Evolutionary conservation across 306 rosid species (phyloP), one percentile per base, ranked within the genome.

Genomic region (Begonia peltatifolia): DNA sequence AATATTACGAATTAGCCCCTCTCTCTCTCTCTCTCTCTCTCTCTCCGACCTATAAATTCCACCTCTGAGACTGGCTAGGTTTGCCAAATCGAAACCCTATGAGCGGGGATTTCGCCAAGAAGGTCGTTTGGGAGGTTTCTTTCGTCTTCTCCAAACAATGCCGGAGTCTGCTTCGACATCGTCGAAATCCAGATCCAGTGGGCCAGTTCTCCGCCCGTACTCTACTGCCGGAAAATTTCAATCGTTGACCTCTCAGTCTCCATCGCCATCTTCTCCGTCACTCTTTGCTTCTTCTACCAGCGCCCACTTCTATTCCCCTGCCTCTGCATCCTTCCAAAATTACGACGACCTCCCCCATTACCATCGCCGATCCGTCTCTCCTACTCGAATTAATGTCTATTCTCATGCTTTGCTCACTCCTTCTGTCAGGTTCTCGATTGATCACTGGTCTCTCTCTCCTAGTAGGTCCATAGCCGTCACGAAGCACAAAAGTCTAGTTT

Each of bases 31-130:
- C 6, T 1, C 42, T 11, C 20, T 0, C 7, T 0, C 9, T 2
- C 6, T 1, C 42, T 11, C 20, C 0, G 12, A 57, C 12, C 95
- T 86, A 83, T 87, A 73, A 69, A 87, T 69, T 0, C 60, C 15
- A 71, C 87, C 72, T 60, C 78, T 46, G 83, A 87, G 81, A 83
- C 82, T 69, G 93, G 65, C 47, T 64, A 68, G 94, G 96, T 87
- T 92, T 92, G 99, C 94, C 93, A 79, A 92, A 92, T 67, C 84
- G 64, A 30, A 75, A 49, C 54, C 54, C 72, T 88, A 82, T 76
- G 61, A 62, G 49, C 87, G 95, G 99, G 76, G 67, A 30, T 30
- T 30, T 64, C 71, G 65, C 16, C 41, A 0, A 12, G 70, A 70
- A 60, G 42, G 42, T 41, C 8, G 10, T 7, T 35, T 12, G 15